phyloP scores from a whole-genome alignment of 768 basidiomycete genomes.

The Boletus bicolor region DNA sequence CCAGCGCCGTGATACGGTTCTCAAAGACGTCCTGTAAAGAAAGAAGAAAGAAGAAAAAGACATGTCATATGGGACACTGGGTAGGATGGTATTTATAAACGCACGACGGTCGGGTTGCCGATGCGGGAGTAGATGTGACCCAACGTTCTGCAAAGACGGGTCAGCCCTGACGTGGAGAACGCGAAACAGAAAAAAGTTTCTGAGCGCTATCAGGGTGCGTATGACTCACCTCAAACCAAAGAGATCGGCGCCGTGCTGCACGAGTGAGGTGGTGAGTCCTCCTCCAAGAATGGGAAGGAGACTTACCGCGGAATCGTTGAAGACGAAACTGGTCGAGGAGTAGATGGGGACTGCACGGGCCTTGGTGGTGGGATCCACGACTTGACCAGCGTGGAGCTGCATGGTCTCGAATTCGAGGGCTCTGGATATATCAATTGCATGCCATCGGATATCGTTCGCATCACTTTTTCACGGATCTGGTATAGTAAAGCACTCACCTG shows the following conservation, averaged over 20 bases:
- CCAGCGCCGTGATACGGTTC: constrained; percentile 60
- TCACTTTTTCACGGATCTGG: background rate
- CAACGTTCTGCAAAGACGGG: constrained; percentile 26
- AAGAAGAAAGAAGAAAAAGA: background rate
- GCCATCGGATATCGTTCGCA: background rate
- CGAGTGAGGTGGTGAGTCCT: too few relatives aligned
- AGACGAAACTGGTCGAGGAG: constrained; percentile 52
- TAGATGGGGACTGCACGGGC: constrained; percentile 67
- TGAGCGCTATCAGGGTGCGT: background rate
- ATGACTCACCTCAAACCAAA: constrained; percentile 42
- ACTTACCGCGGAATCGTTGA: constrained; percentile 49
- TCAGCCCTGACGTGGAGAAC: background rate
- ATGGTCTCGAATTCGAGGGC: constrained; percentile 58
- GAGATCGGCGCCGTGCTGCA: constrained; percentile 52
- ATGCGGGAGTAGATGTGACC: constrained; percentile 57
- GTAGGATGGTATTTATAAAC: constrained; percentile 16
- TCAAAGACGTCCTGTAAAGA: constrained; percentile 56
- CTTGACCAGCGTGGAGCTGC: constrained; percentile 61
- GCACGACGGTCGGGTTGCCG: constrained; percentile 53
- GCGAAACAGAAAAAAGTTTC: background rate
- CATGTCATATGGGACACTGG: background rate
- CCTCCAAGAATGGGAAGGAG: background rate
- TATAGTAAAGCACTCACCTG: constrained; percentile 11
- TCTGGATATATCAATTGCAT: constrained; percentile 8
- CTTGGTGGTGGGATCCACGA: constrained; percentile 49